These are phyloP conservation scores for Talaromyces sp. DNA, from an alignment of 2,329 filamentous ascomycete genomes.

Conservation along the genomic window DNA sequence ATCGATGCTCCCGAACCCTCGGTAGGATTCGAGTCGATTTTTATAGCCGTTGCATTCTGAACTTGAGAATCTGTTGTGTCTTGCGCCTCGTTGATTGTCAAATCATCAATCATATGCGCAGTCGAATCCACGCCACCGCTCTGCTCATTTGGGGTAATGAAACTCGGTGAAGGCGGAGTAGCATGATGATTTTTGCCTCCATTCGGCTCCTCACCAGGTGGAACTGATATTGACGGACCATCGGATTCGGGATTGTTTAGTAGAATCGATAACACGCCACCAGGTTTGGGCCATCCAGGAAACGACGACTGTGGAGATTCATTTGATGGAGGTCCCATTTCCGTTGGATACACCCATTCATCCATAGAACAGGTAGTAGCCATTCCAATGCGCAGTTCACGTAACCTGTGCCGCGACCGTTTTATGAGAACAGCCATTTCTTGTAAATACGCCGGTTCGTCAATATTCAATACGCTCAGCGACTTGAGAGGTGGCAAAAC, in stretches of 20 bases:
- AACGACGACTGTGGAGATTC: conserved; percentile 1
- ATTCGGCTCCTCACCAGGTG: background rate
- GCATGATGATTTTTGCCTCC: background rate
- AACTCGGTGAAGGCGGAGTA: background rate
- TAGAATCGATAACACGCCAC: conserved; percentile 32
- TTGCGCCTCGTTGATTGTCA: conserved; percentile 5
- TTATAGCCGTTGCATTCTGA: background rate
- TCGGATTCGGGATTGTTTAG: conserved; percentile 13
- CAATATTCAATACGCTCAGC: conserved; percentile 72
- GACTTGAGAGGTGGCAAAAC: conserved; percentile 69
- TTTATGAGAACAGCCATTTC: conserved; percentile 75
- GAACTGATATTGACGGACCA: background rate
- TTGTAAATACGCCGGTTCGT: conserved; percentile 75
- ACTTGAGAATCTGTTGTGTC: background rate
- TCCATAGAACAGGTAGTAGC: conserved; percentile 37
- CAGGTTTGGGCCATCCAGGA: conserved; percentile 28
- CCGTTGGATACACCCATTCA: conserved; percentile 27
- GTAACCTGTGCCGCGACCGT: conserved; percentile 60
- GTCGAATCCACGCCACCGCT: background rate
- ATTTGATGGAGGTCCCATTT: conserved; percentile 17
- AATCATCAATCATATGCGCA: conserved; percentile 3
- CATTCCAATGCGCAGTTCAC: conserved; percentile 70
- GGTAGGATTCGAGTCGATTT: background rate
- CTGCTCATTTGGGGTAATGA: background rate
- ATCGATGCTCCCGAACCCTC: background rate